phyloP scores from a whole-genome alignment of 148 eudicot genomes.

The Beta vulgaris region DNA sequence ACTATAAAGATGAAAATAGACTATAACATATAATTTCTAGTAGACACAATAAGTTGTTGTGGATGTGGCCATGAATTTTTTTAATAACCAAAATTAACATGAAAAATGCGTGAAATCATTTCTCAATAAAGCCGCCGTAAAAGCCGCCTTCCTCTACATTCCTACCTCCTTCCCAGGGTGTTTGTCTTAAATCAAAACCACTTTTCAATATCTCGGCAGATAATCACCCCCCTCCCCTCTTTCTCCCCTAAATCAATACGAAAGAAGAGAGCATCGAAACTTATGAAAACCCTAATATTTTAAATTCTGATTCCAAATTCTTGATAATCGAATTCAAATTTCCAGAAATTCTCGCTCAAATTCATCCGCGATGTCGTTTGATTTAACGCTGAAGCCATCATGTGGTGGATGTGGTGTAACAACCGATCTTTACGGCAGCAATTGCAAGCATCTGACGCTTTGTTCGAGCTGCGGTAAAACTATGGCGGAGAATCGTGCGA shows the following conservation, averaged over 20 bases:
- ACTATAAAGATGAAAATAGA: too few relatives aligned
- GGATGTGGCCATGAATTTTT: too few relatives aligned
- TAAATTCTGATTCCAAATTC: conserved; percentile 1
- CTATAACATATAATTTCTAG: too few relatives aligned
- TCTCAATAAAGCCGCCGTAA: neutral
- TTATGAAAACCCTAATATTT: neutral
- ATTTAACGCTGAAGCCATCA: conserved; percentile 62
- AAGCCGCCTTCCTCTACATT: too few relatives aligned
- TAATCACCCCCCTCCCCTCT: neutral
- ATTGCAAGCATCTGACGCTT: conserved; percentile 88
- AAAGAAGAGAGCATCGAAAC: neutral
- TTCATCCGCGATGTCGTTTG: conserved; percentile 49
- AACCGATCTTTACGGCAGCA: conserved; percentile 77
- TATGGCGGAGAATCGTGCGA: conserved; percentile 63
- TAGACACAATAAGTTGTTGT: too few relatives aligned
- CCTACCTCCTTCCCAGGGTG: too few relatives aligned
- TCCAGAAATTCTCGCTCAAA: neutral
- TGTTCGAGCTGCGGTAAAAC: conserved; percentile 69
- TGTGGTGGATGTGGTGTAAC: conserved; percentile 65
- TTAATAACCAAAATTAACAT: too few relatives aligned
- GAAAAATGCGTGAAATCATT: neutral
- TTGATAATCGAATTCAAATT: neutral
- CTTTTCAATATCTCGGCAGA: too few relatives aligned
- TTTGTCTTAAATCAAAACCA: too few relatives aligned
- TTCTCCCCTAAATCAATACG: neutral